Evolutionary conservation across 2,329 filamentous ascomycete genomes (phyloP).

Genomic region (Juglanconis sp.): DNA sequence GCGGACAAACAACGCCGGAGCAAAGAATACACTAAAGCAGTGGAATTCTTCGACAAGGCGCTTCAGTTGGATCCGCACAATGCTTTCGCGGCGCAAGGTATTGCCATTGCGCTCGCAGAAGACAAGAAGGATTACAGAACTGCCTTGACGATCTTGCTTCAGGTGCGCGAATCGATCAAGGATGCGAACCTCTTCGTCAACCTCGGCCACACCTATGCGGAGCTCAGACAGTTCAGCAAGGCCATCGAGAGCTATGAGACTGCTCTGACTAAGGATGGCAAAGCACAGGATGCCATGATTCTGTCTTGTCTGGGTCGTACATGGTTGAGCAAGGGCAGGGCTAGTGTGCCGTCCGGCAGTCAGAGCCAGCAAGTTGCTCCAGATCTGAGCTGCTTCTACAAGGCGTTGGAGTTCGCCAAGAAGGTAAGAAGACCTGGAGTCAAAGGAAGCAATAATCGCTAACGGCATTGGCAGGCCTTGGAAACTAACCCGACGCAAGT

Average conservation of each 20-base stretch:
- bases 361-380: constrained; percentile 37
- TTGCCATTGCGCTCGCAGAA: constrained; percentile 90
- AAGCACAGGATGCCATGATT: constrained; percentile 70
- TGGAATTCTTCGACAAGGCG: constrained; percentile 98
- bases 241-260: constrained; percentile 94
- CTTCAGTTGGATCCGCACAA: constrained; percentile 92
- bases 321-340: constrained; percentile 76
- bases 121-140: constrained; percentile 85
- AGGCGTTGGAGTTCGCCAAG: constrained; percentile 58
- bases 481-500: constrained; percentile 76
- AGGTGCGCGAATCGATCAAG: constrained; percentile 84
- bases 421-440: constrained; percentile 44
- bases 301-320: constrained; percentile 83
- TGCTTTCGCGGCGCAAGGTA: constrained; percentile 91
- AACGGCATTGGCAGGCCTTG: constrained; percentile 55
- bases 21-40: constrained; percentile 82
- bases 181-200: constrained; percentile 90
- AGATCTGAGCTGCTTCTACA: constrained; percentile 55
- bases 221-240: constrained; percentile 84
- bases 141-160: constrained; percentile 83
- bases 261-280: constrained; percentile 74
- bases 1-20: constrained; percentile 87
- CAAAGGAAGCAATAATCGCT: constrained; percentile 21
- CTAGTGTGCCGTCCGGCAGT: constrained; percentile 12
- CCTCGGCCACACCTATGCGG: constrained; percentile 86